Conservation (phyloP, 106 monocot species). For the Platanthera guangdongensis region DNA sequence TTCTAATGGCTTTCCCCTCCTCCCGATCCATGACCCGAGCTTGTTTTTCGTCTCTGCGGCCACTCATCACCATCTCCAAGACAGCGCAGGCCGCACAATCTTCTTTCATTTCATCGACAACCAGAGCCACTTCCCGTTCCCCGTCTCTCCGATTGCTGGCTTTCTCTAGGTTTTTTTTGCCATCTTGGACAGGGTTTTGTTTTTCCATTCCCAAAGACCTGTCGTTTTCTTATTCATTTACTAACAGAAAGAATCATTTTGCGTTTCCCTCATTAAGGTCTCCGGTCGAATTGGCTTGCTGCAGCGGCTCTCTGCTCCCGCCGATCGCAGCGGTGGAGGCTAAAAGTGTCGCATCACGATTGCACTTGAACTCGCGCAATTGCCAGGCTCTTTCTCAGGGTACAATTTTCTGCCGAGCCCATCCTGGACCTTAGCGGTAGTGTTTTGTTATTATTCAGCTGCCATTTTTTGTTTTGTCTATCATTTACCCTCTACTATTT, state of each 20-base stretch:
- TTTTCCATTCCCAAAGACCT: not conserved
- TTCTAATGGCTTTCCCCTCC: conserved; percentile 4
- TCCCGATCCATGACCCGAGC: conserved; percentile 11
- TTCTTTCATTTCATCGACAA: not conserved
- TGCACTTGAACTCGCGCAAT: conserved; percentile 9
- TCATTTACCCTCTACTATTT: not conserved
- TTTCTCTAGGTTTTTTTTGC: conserved; percentile 4
- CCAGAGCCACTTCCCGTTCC: not conserved
- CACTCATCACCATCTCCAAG: not conserved
- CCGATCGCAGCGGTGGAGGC: conserved; percentile 1
- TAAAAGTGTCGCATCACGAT: conserved; percentile 6
- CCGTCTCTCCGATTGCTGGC: not conserved
- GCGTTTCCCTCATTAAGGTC: conserved; percentile 8
- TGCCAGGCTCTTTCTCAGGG: conserved; percentile 19
- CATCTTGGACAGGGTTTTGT: not conserved
- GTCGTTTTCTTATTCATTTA: not conserved
- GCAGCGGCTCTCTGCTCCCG: conserved; percentile 4
- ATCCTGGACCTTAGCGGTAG: conserved; percentile 12
- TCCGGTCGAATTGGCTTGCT: conserved; percentile 11
- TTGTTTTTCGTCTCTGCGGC: conserved; percentile 2
- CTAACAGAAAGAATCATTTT: not conserved
- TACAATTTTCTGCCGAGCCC: conserved; percentile 9
- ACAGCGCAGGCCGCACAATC: not conserved
- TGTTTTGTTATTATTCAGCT: not conserved
- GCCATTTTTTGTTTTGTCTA: not conserved